These are phyloP conservation scores for Termitomyces bulborhizus DNA, from an alignment of 768 basidiomycete genomes.

Conservation along the genomic window DNA sequence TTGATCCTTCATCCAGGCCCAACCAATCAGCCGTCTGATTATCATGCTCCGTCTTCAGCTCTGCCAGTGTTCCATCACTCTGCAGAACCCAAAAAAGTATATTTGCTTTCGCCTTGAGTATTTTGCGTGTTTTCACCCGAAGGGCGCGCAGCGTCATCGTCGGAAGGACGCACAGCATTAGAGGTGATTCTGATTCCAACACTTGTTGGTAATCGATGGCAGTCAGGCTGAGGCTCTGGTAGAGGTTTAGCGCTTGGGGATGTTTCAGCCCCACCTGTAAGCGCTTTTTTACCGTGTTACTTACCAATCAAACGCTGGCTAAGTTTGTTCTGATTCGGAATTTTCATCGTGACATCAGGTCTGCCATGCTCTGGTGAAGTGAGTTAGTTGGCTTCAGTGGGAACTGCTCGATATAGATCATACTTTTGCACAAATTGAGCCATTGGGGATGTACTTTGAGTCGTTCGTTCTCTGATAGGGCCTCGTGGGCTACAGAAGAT, in stretches of 20 bases:
- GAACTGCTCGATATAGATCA: conserved; percentile 13
- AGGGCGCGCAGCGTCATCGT: conserved; percentile 64
- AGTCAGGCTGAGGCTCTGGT: conserved; percentile 6
- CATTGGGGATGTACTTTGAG: conserved; percentile 57
- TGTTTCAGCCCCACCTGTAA: not conserved
- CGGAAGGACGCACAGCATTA: conserved; percentile 52
- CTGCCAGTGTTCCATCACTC: conserved; percentile 38
- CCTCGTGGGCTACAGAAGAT: conserved; percentile 49
- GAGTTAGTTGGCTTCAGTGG: conserved; percentile 1
- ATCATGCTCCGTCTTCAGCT: conserved; percentile 43
- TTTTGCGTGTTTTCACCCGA: conserved; percentile 58
- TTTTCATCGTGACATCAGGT: conserved; percentile 30
- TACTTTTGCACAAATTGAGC: conserved; percentile 57
- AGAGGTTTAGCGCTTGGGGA: conserved; percentile 9
- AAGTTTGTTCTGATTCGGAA: conserved; percentile 41
- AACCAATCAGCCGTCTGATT: conserved; percentile 60
- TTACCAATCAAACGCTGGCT: conserved; percentile 57
- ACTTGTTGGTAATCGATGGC: not conserved
- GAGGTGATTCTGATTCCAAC: conserved; percentile 17
- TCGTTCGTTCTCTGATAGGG: conserved; percentile 35
- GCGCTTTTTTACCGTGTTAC: conserved; percentile 7
- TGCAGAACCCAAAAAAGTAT: conserved; percentile 53
- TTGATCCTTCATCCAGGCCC: conserved; percentile 55
- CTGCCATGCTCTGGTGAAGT: conserved; percentile 48
- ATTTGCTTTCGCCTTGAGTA: conserved; percentile 26